A percentile compares a stretch with the other conserved stretches of the same genome.
These are phyloP conservation scores for Sporothrix curviconia DNA, from an alignment of 2,329 filamentous ascomycete genomes.

Conservation along the genomic window DNA sequence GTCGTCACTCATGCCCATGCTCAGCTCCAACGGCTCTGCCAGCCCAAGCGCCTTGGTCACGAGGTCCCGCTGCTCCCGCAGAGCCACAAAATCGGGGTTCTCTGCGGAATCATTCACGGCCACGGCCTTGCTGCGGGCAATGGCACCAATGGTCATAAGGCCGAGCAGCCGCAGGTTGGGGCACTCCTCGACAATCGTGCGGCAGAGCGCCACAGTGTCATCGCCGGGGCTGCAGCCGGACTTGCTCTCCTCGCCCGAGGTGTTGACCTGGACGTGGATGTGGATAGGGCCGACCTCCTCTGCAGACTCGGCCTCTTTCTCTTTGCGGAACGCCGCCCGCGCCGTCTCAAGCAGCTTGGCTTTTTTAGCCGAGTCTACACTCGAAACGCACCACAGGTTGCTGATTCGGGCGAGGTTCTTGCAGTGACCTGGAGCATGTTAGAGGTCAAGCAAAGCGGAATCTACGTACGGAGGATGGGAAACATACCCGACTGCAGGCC, in stretches of 20 bases:
- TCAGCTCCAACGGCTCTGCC: constrained; percentile 60
- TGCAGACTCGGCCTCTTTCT: constrained; percentile 23
- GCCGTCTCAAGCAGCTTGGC: constrained; percentile 73
- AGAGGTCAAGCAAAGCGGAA: not conserved
- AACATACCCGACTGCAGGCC: constrained; percentile 68
- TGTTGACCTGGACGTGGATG: constrained; percentile 92
- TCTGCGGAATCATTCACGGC: constrained; percentile 70
- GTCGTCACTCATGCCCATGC: constrained; percentile 98
- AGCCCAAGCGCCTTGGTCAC: constrained; percentile 47
- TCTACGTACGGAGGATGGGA: not conserved
- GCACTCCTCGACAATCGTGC: constrained; percentile 62
- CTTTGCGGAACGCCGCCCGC: constrained; percentile 37
- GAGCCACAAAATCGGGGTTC: constrained; percentile 78
- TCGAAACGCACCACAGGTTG: constrained; percentile 87
- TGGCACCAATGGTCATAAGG: constrained; percentile 95
- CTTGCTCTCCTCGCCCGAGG: constrained; percentile 79
- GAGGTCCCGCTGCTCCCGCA: constrained; percentile 64
- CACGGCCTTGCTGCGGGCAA: constrained; percentile 71
- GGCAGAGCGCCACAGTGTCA: constrained; percentile 58
- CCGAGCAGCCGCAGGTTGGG: constrained; percentile 69
- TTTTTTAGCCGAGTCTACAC: constrained; percentile 83
- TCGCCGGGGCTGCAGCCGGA: constrained; percentile 67
- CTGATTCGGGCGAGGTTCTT: constrained; percentile 77
- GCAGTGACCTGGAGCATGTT: constrained; percentile 63
- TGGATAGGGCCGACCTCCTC: constrained; percentile 42